A percentile compares a stretch with the other conserved stretches of the same genome.
phyloP scores from a whole-genome alignment of 1,284 basidiomycete genomes.

The Polyporus tsugae region DNA sequence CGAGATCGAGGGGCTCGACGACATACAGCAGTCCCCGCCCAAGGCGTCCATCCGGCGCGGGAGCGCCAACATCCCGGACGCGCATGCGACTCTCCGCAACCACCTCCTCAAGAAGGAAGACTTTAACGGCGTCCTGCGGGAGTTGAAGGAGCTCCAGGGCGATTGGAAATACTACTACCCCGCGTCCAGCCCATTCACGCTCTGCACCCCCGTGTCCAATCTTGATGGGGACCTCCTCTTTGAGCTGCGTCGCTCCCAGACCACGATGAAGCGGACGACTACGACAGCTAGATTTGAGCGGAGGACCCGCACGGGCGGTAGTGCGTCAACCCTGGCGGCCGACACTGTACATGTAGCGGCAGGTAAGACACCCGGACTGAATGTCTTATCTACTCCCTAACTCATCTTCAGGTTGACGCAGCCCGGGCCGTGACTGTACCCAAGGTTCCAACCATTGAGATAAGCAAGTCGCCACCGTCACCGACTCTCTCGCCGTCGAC shows the following conservation, averaged over 20 bases:
- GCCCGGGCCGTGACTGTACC: no score
- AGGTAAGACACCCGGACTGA: neutral
- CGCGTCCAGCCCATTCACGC: conserved; percentile 36
- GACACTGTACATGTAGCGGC: neutral
- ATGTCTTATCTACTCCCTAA: neutral
- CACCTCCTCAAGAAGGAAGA: conserved; percentile 37
- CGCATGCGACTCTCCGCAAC: conserved; percentile 31
- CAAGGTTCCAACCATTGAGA: no score
- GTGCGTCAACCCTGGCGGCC: no score
- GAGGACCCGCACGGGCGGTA: neutral
- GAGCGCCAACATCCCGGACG: conserved; percentile 25
- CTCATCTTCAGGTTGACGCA: neutral
- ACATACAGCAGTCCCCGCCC: conserved; percentile 5
- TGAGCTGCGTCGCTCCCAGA: conserved; percentile 37
- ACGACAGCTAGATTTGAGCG: neutral
- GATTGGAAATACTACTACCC: conserved; percentile 42
- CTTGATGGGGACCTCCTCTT: conserved; percentile 43
- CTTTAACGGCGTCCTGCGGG: conserved; percentile 34
- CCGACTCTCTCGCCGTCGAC: no score
- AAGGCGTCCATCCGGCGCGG: conserved; percentile 5
- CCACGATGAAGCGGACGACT: neutral
- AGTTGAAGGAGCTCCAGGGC: conserved; percentile 43
- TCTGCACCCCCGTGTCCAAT: conserved; percentile 45
- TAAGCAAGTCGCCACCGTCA: no score
- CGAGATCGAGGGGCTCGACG: conserved; percentile 26